Evolutionary conservation across 129 eudicot species (phyloP).

Genomic region (Cynara cardunculus): DNA sequence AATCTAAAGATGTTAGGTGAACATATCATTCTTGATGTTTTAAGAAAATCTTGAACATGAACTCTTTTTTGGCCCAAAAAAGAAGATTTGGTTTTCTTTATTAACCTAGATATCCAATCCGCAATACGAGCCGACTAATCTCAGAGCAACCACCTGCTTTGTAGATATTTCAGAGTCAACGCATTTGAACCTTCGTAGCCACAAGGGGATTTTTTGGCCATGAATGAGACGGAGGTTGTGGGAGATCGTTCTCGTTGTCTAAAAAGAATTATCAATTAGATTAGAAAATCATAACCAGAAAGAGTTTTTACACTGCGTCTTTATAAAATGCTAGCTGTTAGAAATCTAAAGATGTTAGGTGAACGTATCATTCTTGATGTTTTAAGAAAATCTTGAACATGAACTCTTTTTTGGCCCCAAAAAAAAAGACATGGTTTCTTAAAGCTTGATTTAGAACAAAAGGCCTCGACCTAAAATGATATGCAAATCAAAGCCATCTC

Average conservation of each 20-base stretch:
- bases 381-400: background rate
- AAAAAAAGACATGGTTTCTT: background rate
- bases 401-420: background rate
- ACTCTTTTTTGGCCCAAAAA: background rate
- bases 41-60: background rate
- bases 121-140: too few species aligned
- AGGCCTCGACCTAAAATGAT: background rate
- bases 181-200: too few species aligned
- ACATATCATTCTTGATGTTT: too few species aligned
- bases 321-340: too few species aligned
- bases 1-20: background rate
- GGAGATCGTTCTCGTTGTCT: conserved; percentile 36
- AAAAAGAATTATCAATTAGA: conserved; percentile 12
- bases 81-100: background rate
- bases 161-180: too few species aligned
- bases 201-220: too few species aligned
- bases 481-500: background rate
- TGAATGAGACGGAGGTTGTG: conserved; percentile 19
- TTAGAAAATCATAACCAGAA: background rate
- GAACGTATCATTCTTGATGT: background rate
- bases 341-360: background rate
- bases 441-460: background rate
- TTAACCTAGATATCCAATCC: too few species aligned
- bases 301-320: too few species aligned
- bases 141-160: too few species aligned